Percentiles rank a stretch among this genome's conserved stretches.
phyloP scores from a whole-genome alignment of 495 filamentous ascomycete species.

The Daldinia childiae region DNA sequence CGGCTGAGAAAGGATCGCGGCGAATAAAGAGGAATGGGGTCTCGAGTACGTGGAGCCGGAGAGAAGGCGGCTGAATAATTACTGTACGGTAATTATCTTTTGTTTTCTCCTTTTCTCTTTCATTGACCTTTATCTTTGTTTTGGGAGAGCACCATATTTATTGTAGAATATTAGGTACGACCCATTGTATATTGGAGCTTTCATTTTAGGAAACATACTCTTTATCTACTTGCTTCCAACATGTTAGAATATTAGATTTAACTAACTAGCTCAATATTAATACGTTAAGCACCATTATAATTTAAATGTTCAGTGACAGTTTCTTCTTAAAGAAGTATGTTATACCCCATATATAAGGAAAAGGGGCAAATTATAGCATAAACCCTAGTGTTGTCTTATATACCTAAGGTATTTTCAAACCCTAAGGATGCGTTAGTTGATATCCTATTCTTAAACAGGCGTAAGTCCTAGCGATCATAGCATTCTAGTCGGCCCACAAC shows the following conservation, averaged over 20 bases:
- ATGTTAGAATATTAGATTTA: too few relatives aligned
- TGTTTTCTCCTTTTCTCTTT: not conserved
- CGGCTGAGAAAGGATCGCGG: constrained; percentile 21
- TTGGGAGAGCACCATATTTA: not conserved
- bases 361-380: not conserved
- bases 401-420: too few relatives aligned
- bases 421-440: not conserved
- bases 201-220: too few relatives aligned
- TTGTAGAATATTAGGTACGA: too few relatives aligned
- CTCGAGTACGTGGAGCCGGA: not conserved
- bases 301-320: too few relatives aligned
- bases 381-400: not conserved
- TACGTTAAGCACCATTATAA: too few relatives aligned
- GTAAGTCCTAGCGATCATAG: not conserved
- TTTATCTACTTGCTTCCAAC: too few relatives aligned
- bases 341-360: not conserved
- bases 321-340: too few relatives aligned
- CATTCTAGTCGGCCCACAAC: not conserved
- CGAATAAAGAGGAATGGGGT: not conserved
- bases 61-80: not conserved
- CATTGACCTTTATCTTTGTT: not conserved
- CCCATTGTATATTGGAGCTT: too few relatives aligned
- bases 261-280: too few relatives aligned
- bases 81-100: not conserved
- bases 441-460: not conserved